phyloP scores from a whole-genome alignment of 257 asterid species.

The Ajuga chamaepitys region DNA sequence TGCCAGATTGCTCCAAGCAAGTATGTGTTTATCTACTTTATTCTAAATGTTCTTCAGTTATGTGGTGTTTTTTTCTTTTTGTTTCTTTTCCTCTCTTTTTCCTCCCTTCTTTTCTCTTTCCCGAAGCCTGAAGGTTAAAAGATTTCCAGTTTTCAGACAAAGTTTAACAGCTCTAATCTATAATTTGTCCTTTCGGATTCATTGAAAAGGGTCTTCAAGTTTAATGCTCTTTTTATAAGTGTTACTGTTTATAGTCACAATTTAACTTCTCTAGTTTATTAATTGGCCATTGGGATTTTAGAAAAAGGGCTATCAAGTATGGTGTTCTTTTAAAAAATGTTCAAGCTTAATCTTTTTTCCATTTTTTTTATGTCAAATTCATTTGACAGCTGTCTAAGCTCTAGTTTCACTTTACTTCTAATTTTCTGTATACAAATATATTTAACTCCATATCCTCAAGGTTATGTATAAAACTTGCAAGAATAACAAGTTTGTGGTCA shows the following conservation, averaged over 20 bases:
- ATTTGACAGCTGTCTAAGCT: too few relatives aligned
- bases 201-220: not conserved
- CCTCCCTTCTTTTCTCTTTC: not conserved
- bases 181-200: not conserved
- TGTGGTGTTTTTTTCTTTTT: not conserved
- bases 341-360: not conserved
- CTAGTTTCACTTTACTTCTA: too few relatives aligned
- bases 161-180: not conserved
- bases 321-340: not conserved
- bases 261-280: not conserved
- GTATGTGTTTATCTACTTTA: constrained; percentile 24
- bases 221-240: not conserved
- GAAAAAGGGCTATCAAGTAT: not conserved
- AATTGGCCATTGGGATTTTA: not conserved
- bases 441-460: not conserved
- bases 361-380: not conserved
- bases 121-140: constrained; percentile 5
- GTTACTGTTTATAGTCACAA: not conserved
- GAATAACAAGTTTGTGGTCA: constrained; percentile 11
- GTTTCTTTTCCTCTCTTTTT: not conserved
- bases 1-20: constrained; percentile 22
- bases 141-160: not conserved
- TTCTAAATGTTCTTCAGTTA: not conserved
- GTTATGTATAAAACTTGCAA: constrained; percentile 8
- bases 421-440: not conserved